Base-by-base conservation (phyloP, 164 flowering plant species). In the Cinnamomum chago region DNA sequence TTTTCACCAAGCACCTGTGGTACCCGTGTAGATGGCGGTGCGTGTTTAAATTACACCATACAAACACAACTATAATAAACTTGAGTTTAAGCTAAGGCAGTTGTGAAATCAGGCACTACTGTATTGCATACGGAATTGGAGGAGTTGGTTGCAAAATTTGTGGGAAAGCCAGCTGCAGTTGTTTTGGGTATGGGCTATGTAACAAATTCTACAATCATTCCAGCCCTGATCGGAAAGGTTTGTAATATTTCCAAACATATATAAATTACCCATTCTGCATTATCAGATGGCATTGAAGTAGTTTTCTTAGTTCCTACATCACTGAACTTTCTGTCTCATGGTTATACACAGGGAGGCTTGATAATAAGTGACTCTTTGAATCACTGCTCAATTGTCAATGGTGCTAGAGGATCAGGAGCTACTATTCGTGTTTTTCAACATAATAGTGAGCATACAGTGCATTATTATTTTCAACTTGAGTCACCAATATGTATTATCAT, bases 321-420 rank as follows among this genome's bases (percentile, higher is more conserved):
- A 18, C 22, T 40, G 13, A 67, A 22, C 20, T 2, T 17, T 73
- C 17, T 74, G 76, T 13, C 33, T 52, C 12, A 40, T 74, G 71
- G 35, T 33, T 24, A 2, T 81, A 33, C 11, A 65, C 88, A 93
- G 97, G 98, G 98, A 73, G 88, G 91, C 24, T 82, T 95, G 86
- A 92, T 95, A 67, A 88, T 95, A 60, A 95, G 99, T 76, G 98
- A 95, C 81, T 92, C 98, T 28, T 74, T 95, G 82, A 95, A 95
- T 76, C 99, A 95, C 83, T 91, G 87, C 81, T 95, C 99, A 25
- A 95, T 95, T 81, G 94, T 95, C 27, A 95, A 94, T 83, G 98
- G 99, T 84, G 95, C 99, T 79, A 92, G 97, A 71, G 99, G 98
- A 50, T 95, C 97, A 51, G 95, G 97, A 78, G 97, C 98, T 60